These are phyloP conservation scores for Discostella stelligeroides DNA, from an alignment of 108 stramenopile genomes.

Conservation along the genomic window DNA sequence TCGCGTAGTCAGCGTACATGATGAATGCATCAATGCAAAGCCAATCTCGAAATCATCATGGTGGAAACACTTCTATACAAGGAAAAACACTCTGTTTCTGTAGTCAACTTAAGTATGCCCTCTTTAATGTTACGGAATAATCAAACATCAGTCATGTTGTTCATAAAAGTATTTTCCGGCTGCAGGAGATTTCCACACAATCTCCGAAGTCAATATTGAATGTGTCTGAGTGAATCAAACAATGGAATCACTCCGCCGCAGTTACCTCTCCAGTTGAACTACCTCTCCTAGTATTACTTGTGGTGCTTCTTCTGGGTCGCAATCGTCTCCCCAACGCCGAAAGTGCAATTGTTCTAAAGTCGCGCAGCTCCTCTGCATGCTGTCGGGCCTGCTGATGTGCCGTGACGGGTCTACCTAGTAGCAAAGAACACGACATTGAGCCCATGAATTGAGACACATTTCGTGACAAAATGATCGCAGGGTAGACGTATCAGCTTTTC, in stretches of 20 bases:
- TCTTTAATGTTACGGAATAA: too few relatives aligned
- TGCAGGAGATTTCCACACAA: too few relatives aligned
- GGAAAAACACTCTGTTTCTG: too few relatives aligned
- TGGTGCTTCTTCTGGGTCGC: slow-evolving; percentile 20
- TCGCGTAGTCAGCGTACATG: too few relatives aligned
- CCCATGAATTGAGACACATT: slow-evolving; percentile 83
- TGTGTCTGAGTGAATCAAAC: too few relatives aligned
- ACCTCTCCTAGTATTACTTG: slow-evolving; percentile 17
- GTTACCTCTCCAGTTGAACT: background rate
- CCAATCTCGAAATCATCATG: too few relatives aligned
- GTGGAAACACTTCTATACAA: too few relatives aligned
- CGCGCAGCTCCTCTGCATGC: slow-evolving; percentile 23
- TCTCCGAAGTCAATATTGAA: too few relatives aligned
- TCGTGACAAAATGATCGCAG: slow-evolving; percentile 84
- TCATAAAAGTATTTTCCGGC: too few relatives aligned
- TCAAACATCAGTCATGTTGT: too few relatives aligned
- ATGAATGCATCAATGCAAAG: too few relatives aligned
- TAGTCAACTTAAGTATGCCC: too few relatives aligned
- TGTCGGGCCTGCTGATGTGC: slow-evolving; percentile 23
- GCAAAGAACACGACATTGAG: slow-evolving; percentile 70
- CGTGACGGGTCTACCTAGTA: slow-evolving; percentile 68
- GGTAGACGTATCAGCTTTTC: slow-evolving; percentile 69
- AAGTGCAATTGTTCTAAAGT: slow-evolving; percentile 22
- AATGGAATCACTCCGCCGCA: slow-evolving; percentile 28
- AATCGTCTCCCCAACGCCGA: slow-evolving; percentile 35